Percentiles rank a stretch among this genome's conserved stretches.
Evolutionary conservation across 805 yeast genomes (phyloP).

Genomic region (Saccharomycopsis babjevae): DNA sequence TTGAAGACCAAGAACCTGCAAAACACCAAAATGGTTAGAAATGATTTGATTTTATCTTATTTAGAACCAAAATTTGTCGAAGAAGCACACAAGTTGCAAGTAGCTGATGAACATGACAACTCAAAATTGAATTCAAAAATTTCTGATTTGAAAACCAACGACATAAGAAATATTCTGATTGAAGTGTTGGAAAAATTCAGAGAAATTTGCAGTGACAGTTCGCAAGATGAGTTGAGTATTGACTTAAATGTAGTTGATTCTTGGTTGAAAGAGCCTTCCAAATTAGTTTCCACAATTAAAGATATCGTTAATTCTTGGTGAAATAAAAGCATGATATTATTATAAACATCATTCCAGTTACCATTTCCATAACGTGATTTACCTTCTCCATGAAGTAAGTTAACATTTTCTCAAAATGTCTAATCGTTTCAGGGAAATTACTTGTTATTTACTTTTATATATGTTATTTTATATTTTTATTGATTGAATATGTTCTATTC

Average conservation of each 20-base stretch:
- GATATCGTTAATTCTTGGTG: neutral
- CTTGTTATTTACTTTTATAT: neutral
- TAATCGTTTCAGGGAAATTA: neutral
- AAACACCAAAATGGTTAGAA: neutral
- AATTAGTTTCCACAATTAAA: neutral
- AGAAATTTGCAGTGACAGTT: constrained; percentile 48
- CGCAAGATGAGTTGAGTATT: constrained; percentile 16
- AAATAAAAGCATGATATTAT: neutral
- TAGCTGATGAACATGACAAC: neutral
- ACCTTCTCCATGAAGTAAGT: no score
- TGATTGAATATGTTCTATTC: no score
- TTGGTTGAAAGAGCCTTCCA: neutral
- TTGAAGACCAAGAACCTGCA: neutral
- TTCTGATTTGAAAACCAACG: neutral
- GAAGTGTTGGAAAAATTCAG: constrained; percentile 25
- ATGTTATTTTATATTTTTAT: neutral
- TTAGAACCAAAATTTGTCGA: neutral
- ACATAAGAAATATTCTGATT: constrained; percentile 1
- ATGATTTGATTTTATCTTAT: neutral
- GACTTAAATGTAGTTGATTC: neutral
- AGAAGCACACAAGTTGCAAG: neutral
- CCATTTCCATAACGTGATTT: no score
- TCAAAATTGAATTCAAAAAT: neutral
- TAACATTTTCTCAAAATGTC: neutral
- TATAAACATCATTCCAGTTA: neutral